Conservation (phyloP, 176 grass and related monocot genomes). For the Secale cereale region DNA sequence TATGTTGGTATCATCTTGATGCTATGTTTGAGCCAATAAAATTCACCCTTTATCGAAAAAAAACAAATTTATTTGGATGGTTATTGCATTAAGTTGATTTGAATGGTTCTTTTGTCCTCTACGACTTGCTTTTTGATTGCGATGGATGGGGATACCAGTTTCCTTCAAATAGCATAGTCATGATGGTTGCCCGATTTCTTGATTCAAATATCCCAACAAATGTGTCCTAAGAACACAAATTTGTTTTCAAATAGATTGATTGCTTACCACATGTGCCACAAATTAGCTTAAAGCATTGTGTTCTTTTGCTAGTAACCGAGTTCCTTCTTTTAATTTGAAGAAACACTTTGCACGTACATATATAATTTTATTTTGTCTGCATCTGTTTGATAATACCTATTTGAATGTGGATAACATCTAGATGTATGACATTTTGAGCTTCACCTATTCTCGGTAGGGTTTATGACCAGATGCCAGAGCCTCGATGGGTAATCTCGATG, state of each 20-base stretch:
- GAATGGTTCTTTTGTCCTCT: too few species aligned
- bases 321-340: neutral
- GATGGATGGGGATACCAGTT: too few species aligned
- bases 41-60: too few species aligned
- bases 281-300: neutral
- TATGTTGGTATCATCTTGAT: too few species aligned
- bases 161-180: too few species aligned
- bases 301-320: neutral
- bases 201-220: neutral
- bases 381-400: neutral
- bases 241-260: too few species aligned
- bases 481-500: conserved; percentile 94
- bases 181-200: neutral
- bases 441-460: neutral
- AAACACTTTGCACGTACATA: neutral
- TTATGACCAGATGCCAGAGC: conserved; percentile 62
- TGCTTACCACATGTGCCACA: too few species aligned
- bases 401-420: neutral
- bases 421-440: neutral
- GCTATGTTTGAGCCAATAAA: too few species aligned
- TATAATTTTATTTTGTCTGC: neutral
- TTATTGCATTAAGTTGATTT: too few species aligned
- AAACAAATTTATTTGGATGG: too few species aligned
- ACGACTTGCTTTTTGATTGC: too few species aligned
- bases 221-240: neutral